Base-by-base conservation (phyloP, 441 rosid species). In the Eutrema salsugineum region DNA sequence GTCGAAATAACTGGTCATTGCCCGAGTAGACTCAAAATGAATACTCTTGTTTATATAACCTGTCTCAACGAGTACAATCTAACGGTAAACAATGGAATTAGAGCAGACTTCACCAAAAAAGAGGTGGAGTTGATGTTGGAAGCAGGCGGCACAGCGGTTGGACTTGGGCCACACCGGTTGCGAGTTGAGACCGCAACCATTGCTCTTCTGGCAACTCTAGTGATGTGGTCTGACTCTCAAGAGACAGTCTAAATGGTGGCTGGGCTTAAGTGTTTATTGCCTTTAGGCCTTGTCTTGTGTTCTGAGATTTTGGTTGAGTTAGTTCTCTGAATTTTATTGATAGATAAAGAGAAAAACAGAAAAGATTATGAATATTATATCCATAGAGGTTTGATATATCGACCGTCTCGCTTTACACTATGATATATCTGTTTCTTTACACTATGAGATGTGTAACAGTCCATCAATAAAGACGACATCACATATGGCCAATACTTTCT, bases 101-200 rank as follows among this genome's bases (percentile, higher is more conserved):
- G 14, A 11, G 17, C 57, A 72, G 58, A 72, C 32, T 63, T 72
- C 56, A 72, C 57, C 1, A 84, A 77, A 70, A 83, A 80, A 68
- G 95, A 92, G 83, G 73, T 78, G 72, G 63, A 78, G 44, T 42
- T 66, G 82, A 79, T 87, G 63, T 57, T 73, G 63, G 82, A 88
- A 79, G 92, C 88, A 47, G 92, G 95, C 9, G 90, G 87, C 44
- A 84, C 66, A 35, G 81, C 87, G 11, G 85, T 90, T 55, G 91
- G 98, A 62, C 94, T 87, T 4, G 95, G 95, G 33, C 89, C 89
- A 11, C 90, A 86, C 72, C 86, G 93, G 10, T 77, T 90, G 39
- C 87, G 92, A 62, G 91, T 90, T 54, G 98, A 90, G 87, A 88
- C 98, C 24, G 95, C 97, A 47, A 83, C 93, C 54, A 68, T 88